A percentile compares a stretch with the other conserved stretches of the same genome.
Conservation (phyloP, 805 yeast species). For the Candida peoriensis region DNA sequence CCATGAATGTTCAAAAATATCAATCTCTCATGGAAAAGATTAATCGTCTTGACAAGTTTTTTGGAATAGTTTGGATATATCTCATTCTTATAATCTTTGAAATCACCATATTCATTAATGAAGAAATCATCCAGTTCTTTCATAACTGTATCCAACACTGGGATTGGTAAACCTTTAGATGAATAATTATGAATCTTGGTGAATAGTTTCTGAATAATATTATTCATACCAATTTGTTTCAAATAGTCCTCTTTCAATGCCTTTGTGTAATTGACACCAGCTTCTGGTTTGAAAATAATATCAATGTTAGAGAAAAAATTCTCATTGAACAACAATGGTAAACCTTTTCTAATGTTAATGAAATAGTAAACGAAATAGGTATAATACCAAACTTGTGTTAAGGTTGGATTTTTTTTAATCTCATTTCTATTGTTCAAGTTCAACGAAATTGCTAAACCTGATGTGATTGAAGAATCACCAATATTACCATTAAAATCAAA, state of each 20-base stretch:
- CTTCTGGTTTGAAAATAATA: slow-evolving; percentile 2
- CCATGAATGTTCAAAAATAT: slow-evolving; percentile 4
- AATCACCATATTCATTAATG: slow-evolving; percentile 1
- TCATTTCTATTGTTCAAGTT: slow-evolving; percentile 13
- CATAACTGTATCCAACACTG: slow-evolving; percentile 2
- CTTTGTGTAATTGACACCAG: slow-evolving; percentile 1
- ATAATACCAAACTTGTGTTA: slow-evolving; percentile 15
- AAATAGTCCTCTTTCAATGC: slow-evolving; percentile 2
- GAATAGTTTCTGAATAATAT: slow-evolving; percentile 5
- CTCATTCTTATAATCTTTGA: slow-evolving; percentile 12
- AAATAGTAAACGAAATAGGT: slow-evolving; percentile 14
- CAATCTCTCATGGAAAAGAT: slow-evolving; percentile 12
- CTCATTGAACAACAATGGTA: slow-evolving; percentile 15
- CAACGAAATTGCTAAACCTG: slow-evolving; percentile 11
- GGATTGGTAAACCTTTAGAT: slow-evolving; percentile 5
- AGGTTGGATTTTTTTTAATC: slow-evolving; percentile 5
- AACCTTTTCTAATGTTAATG: slow-evolving; percentile 12
- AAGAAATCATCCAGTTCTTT: slow-evolving; percentile 5
- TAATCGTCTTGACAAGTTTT: slow-evolving; percentile 10
- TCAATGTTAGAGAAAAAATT: slow-evolving; percentile 17
- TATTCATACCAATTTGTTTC: slow-evolving; percentile 6
- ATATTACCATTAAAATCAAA: slow-evolving; percentile 10
- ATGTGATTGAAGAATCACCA: background rate
- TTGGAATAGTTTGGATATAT: slow-evolving; percentile 4
- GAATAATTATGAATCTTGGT: slow-evolving; percentile 6